phyloP scores from a whole-genome alignment of 768 basidiomycete genomes.

The Mrakia frigida region DNA sequence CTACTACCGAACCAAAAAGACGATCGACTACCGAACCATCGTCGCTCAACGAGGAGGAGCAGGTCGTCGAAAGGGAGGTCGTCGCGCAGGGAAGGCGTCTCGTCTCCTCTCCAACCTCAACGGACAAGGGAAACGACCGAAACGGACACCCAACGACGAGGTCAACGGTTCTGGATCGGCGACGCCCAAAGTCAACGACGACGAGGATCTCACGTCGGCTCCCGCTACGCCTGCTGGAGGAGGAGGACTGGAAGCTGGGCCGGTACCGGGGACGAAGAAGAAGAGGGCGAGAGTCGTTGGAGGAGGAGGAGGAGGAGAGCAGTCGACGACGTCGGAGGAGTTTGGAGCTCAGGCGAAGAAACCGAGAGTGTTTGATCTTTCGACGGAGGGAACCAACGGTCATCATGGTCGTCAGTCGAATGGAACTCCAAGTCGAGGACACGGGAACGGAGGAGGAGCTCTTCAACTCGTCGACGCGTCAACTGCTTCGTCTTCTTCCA shows the following conservation, averaged over 20 bases:
- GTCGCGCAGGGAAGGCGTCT: constrained; percentile 20
- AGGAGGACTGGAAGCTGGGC: background rate
- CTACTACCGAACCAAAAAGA: constrained; percentile 94
- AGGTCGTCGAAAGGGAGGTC: constrained; percentile 24
- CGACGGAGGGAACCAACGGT: background rate
- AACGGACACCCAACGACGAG: background rate
- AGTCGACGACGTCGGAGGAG: background rate
- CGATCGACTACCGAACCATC: constrained; percentile 37
- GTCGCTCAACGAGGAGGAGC: constrained; percentile 20
- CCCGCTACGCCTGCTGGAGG: constrained; percentile 9
- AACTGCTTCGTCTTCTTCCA: too few relatives aligned
- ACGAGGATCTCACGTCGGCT: background rate
- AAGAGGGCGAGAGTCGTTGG: background rate
- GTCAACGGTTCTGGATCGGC: background rate
- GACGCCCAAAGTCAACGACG: background rate
- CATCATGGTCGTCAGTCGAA: too few relatives aligned
- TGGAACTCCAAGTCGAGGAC: too few relatives aligned
- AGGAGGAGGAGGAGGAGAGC: background rate
- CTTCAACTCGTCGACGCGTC: background rate
- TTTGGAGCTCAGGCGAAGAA: constrained; percentile 12
- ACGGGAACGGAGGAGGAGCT: background rate
- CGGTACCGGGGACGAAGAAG: background rate
- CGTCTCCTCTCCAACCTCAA: constrained; percentile 26
- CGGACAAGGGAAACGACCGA: background rate
- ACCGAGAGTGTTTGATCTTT: constrained; percentile 3